Base-by-base conservation (phyloP, 2,329 filamentous ascomycete species). In the Pseudocercospora pini-densiflorae region DNA sequence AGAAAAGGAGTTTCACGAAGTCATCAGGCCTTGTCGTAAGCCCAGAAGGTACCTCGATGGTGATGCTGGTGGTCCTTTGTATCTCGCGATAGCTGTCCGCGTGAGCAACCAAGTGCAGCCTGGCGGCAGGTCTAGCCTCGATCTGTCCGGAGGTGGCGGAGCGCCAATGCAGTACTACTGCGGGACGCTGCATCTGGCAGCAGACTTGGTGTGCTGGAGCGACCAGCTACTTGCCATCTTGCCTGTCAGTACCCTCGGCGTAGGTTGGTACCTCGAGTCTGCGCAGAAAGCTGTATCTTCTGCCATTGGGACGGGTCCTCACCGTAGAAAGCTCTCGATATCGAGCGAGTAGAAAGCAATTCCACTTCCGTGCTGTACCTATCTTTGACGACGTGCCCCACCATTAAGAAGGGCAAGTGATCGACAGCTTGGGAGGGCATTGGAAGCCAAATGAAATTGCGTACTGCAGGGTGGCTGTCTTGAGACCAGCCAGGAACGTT, bases 141-240 rank as follows among this genome's bases (percentile, higher is more conserved):
- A 66, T 58, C 51, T 21, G 54, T 63, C 64, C 64, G 64, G 57
- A 59, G 36, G 64, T 63, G 64, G 64, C 64, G 58, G 63, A 45
- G 51, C 57, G 57, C 57, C 57, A 59, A 59, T 45, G 57, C 40
- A 59, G 19, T 16, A 27, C 61, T 66, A 58, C 57, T 65, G 63
- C 63, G 61, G 45, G 9, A 19, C 27, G 49, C 31, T 63, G 64
- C 64, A 63, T 63, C 27, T 58, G 53, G 57, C 31, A 23, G 51
- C 43, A 33, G 59, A 51, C 36, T 57, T 66, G 61, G 36, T 66
- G 64, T 61, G 59, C 54, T 63, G 64, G 61, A 53, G 16, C 36
- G 49, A 60, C 47, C 64, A 33, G 53, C 47, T 21, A 65, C 57
- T 59, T 58, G 64, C 57, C 40, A 27, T 59, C 27, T 40, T 59